Evolutionary conservation across 257 asterid species (phyloP), one percentile per base, ranked within the genome.

Genomic region (Rhazya stricta): DNA sequence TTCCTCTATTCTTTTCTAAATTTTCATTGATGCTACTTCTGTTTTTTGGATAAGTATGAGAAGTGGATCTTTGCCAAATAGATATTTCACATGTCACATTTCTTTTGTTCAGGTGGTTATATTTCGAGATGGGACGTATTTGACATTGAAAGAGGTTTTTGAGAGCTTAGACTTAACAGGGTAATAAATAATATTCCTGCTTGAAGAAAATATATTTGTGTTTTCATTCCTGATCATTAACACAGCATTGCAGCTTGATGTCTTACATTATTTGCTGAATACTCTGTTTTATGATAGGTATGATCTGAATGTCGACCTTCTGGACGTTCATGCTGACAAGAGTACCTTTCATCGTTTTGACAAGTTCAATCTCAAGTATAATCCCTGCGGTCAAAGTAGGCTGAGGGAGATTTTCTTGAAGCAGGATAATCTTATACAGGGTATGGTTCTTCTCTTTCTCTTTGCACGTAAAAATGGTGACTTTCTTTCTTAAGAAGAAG

Each of bases 341-440:
- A 94, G 99, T 89, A 94, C 99, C 73, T 94, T 94, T 82, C 99
- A 94, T 84, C 99, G 99, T 67, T 92, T 94, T 77, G 99, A 94
- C 94, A 94, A 94, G 79, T 94, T 94, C 80, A 94, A 94, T 85
- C 88, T 94, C 82, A 94, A 94, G 91, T 94, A 94, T 69, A 94
- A 94, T 84, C 99, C 99, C 42, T 94, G 99, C 79, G 99, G 99
- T 70, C 99, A 94, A 87, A 94, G 99, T 85, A 92, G 99, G 84
- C 84, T 94, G 77, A 89, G 99, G 81, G 97, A 94, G 86, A 94
- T 94, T 72, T 94, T 94, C 79, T 83, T 94, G 84, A 94, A 94
- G 89, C 99, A 92, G 88, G 99, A 94, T 78, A 94, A 94, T 90
- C 97, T 94, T 63, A 94, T 94, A 83, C 99, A 94, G 84, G 99